These are phyloP conservation scores for Wallemia hederae DNA, from an alignment of 1,284 basidiomycete species.

Conservation along the genomic window DNA sequence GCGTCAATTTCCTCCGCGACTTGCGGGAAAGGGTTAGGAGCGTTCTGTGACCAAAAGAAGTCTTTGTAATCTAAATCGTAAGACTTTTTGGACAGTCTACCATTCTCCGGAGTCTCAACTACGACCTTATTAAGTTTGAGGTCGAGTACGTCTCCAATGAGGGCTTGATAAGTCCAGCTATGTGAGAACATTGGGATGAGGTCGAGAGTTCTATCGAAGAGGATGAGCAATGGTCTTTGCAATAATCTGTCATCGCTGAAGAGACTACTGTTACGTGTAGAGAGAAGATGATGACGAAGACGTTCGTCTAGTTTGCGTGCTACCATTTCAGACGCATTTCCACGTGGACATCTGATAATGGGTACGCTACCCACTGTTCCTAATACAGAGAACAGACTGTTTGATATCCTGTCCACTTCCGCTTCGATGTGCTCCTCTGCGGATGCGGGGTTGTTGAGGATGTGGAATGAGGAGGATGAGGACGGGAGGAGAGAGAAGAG, in stretches of 20 bases:
- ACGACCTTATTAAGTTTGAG: constrained; percentile 90
- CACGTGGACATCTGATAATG: constrained; percentile 74
- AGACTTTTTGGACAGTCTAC: constrained; percentile 41
- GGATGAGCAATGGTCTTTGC: constrained; percentile 66
- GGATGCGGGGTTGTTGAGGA: constrained; percentile 75
- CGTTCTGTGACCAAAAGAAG: constrained; percentile 97
- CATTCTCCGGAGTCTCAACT: constrained; percentile 29
- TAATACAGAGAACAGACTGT: constrained; percentile 72
- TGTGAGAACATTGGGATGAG: constrained; percentile 83
- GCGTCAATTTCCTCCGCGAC: constrained; percentile 91
- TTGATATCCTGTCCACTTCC: constrained; percentile 74
- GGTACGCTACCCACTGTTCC: constrained; percentile 78
- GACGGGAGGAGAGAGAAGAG: constrained; percentile 60
- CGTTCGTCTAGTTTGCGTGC: constrained; percentile 80
- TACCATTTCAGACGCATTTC: constrained; percentile 95
- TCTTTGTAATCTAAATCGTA: constrained; percentile 96
- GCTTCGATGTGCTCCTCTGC: constrained; percentile 72
- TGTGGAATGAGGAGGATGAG: constrained; percentile 29
- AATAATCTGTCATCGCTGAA: constrained; percentile 27
- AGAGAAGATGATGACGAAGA: constrained; percentile 69
- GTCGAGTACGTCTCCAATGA: constrained; percentile 88
- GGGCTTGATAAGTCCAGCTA: constrained; percentile 97
- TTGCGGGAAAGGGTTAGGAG: constrained; percentile 84
- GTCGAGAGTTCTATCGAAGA: constrained; percentile 85
- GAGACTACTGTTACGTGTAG: constrained; percentile 30